A percentile compares a stretch with the other conserved stretches of the same genome.
phyloP scores from a whole-genome alignment of 2,329 filamentous ascomycete genomes.

The Lasiodiplodia sp. region DNA sequence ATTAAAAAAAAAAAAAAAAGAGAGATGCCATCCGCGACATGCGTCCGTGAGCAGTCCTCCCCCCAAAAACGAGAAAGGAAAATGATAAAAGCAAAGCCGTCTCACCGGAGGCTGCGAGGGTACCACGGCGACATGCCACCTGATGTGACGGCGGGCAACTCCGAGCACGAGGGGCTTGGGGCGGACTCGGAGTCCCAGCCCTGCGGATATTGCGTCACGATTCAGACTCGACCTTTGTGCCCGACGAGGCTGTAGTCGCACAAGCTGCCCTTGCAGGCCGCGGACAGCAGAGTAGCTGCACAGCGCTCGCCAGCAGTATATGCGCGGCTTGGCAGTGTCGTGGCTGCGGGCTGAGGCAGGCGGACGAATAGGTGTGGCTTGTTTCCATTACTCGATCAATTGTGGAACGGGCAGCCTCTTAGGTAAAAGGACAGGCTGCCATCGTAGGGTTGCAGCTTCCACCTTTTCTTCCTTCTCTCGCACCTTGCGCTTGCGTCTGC shows the following conservation, averaged over 20 bases:
- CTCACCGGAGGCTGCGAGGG: not conserved
- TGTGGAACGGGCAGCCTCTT: constrained; percentile 29
- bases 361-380: constrained; percentile 26
- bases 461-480: not conserved
- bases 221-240: not conserved
- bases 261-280: constrained; percentile 10
- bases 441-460: constrained; percentile 25
- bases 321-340: constrained; percentile 5
- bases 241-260: not conserved
- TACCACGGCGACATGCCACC: not conserved
- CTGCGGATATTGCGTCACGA: constrained; percentile 26
- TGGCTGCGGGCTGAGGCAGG: not conserved
- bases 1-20: not conserved
- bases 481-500: not conserved
- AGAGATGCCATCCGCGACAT: not conserved
- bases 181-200: constrained; percentile 12
- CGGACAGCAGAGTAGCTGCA: not conserved
- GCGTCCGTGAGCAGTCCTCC: not conserved
- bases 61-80: not conserved
- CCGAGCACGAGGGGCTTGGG: constrained; percentile 2
- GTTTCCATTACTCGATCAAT: constrained; percentile 32
- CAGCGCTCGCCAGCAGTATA: not conserved
- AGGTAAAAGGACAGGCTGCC: constrained; percentile 26
- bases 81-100: not conserved
- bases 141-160: constrained; percentile 19